Evolutionary conservation across 2,329 filamentous ascomycete genomes (phyloP).

Genomic region (Arthrinium puccinioides): DNA sequence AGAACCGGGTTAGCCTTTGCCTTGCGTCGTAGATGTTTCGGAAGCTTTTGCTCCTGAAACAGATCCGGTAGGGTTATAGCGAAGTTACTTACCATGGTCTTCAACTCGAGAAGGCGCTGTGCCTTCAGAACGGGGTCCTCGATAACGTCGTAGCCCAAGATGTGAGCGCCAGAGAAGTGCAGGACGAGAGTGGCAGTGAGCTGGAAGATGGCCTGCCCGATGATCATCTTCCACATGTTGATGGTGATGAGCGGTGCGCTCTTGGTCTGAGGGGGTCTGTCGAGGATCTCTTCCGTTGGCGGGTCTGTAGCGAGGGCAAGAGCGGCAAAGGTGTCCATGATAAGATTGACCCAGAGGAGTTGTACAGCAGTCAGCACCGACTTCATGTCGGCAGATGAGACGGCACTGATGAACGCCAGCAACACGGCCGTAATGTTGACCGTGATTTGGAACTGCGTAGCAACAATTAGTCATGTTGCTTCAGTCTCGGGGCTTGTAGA

Average conservation of each 20-base stretch:
- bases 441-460: conserved; percentile 53
- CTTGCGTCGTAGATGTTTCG: too few relatives aligned
- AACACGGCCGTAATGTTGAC: conserved; percentile 64
- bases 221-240: conserved; percentile 63
- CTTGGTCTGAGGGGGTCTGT: conserved; percentile 50
- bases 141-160: conserved; percentile 41
- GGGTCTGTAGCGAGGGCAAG: conserved; percentile 59
- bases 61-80: too few relatives aligned
- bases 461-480: too few relatives aligned
- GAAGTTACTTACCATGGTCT: too few relatives aligned
- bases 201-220: conserved; percentile 54
- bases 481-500: too few relatives aligned
- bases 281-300: conserved; percentile 47
- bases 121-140: too few relatives aligned
- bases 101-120: too few relatives aligned
- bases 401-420: conserved; percentile 57
- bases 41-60: too few relatives aligned
- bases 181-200: conserved; percentile 50
- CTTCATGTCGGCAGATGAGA: conserved; percentile 45
- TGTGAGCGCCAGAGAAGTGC: conserved; percentile 51
- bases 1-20: conserved; percentile 51
- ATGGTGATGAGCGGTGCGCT: conserved; percentile 65
- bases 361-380: conserved; percentile 61
- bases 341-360: conserved; percentile 62
- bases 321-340: conserved; percentile 63